Evolutionary conservation across 169 alveolate genomes (phyloP), one percentile per base, ranked within the genome.

Genomic region (Theileria annulata): DNA sequence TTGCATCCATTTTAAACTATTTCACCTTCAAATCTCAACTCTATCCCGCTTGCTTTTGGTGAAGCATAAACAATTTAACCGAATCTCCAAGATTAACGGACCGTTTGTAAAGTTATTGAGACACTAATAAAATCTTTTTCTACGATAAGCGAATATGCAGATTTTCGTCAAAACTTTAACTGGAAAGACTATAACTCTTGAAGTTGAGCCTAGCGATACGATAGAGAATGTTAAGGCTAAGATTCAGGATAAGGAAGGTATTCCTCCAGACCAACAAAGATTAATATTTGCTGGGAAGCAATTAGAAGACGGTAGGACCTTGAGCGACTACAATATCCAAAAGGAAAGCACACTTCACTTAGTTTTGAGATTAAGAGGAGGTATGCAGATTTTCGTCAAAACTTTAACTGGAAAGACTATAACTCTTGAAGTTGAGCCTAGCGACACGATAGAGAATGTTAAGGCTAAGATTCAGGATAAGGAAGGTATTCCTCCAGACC

Each of bases 201-300:
- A 96, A 75, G 99, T 97, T 58, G 99, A 96, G 86, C 96, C 99
- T 73, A 88, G 97, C 31, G 99, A 96, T 86, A 94, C 99, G 19
- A 96, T 96, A 90, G 99, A 98, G 80, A 96, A 96, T 87, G 99
- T 97, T 62, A 97, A 97, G 94, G 98, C 98, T 33, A 96, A 97
- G 93, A 97, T 97, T 71, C 98, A 96, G 80, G 99, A 96, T 86
- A 96, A 97, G 89, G 99, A 97, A 87, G 99, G 99, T 4, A 96
- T 97, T 77, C 99, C 99, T 23, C 99, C 99, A 23, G 99, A 98
- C 92, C 99, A 97, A 93, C 99, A 98, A 87, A 96, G 99, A 85
- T 91, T 98, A 79, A 98, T 98, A 88, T 97, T 97, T 87, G 99
- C 99, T 15, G 99, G 99, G 71, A 97, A 97, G 90, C 99, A 97